phyloP scores from a whole-genome alignment of 108 stramenopile species.

The Bacterosira constricta region DNA sequence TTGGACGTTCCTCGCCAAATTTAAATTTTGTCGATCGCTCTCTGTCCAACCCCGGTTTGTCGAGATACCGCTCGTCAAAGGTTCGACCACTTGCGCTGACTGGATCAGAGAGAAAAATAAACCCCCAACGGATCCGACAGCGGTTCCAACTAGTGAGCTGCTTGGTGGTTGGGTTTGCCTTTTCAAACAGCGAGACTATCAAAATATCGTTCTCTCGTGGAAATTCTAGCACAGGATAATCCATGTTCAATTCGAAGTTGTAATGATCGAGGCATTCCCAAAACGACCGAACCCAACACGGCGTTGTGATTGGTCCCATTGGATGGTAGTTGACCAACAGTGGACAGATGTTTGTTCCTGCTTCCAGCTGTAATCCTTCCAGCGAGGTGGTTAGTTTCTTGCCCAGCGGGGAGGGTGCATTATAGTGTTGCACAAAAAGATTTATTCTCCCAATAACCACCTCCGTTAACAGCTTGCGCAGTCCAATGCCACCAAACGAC shows the following conservation, averaged over 20 bases:
- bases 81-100: background rate
- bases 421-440: conserved; percentile 22
- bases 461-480: conserved; percentile 4
- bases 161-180: background rate
- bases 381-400: conserved; percentile 2
- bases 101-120: conserved; percentile 12
- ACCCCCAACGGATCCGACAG: background rate
- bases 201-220: background rate
- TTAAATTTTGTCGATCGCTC: too few relatives aligned
- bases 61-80: background rate
- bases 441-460: background rate
- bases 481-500: conserved; percentile 2
- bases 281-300: conserved; percentile 5
- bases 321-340: background rate
- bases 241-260: background rate
- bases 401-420: background rate
- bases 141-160: background rate
- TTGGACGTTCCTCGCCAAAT: too few relatives aligned
- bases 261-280: conserved; percentile 3
- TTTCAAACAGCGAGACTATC: background rate
- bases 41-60: too few relatives aligned
- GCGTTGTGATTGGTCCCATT: background rate
- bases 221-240: background rate
- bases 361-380: conserved; percentile 17
- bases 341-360: conserved; percentile 1